Conservation (phyloP, 1,284 basidiomycete species). For the Rhodotorula mucilaginosa region DNA sequence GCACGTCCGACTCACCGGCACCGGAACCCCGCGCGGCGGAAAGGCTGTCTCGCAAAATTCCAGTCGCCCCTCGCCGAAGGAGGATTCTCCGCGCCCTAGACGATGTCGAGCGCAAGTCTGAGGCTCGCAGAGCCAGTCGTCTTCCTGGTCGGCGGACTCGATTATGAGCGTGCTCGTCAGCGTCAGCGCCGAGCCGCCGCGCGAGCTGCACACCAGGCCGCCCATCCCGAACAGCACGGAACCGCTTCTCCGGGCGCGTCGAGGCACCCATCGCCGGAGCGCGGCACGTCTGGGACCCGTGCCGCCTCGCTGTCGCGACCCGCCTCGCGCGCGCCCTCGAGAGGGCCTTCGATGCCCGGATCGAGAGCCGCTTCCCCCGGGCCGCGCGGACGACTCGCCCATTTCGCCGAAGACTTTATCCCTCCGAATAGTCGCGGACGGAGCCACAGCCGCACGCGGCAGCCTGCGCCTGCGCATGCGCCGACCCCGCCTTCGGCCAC, state of each 20-base stretch:
- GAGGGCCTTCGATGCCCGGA: slow-evolving; percentile 9
- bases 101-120: slow-evolving; percentile 52
- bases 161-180: slow-evolving; percentile 37
- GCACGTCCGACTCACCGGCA: too few relatives aligned
- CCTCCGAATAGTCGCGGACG: slow-evolving; percentile 30
- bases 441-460: slow-evolving; percentile 21
- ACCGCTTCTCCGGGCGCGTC: slow-evolving; percentile 17
- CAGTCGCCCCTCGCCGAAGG: background rate
- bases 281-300: slow-evolving; percentile 12
- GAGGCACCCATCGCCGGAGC: slow-evolving; percentile 47
- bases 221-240: background rate
- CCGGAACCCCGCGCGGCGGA: too few relatives aligned
- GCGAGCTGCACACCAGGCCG: slow-evolving; percentile 48
- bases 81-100: too few relatives aligned
- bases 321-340: slow-evolving; percentile 17
- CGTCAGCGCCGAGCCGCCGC: slow-evolving; percentile 27
- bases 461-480: background rate
- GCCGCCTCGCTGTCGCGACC: slow-evolving; percentile 18
- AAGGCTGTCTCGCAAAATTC: too few relatives aligned
- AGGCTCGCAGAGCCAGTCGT: slow-evolving; percentile 78
- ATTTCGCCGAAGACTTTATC: slow-evolving; percentile 22
- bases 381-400: slow-evolving; percentile 52
- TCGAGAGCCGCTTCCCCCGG: slow-evolving; percentile 38
- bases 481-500: background rate
- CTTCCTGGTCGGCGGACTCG: slow-evolving; percentile 60